Conservation (phyloP, 129 eudicot species). For the Erigeron canadensis region DNA sequence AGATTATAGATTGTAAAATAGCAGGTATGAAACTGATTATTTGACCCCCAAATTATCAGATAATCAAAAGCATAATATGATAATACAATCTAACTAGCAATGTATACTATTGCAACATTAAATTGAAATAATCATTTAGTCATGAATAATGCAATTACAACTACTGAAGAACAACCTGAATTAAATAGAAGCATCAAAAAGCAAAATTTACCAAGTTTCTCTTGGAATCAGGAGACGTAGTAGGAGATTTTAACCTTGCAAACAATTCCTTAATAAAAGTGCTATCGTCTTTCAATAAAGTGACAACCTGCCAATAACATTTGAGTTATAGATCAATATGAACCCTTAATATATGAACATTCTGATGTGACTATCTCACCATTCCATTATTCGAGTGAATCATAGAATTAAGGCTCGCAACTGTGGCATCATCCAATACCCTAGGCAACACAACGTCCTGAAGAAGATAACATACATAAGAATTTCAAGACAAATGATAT, state of each 20-base stretch:
- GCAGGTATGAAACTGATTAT: not conserved
- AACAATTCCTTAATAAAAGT: constrained; percentile 77
- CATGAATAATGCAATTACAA: constrained; percentile 10
- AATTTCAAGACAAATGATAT: not conserved
- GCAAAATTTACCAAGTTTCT: constrained; percentile 55
- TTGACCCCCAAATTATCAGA: not conserved
- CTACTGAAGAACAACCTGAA: constrained; percentile 13
- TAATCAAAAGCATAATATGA: not conserved
- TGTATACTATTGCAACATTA: not conserved
- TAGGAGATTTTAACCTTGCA: constrained; percentile 67
- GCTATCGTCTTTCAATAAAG: constrained; percentile 79
- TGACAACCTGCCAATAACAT: constrained; percentile 60
- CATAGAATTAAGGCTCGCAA: constrained; percentile 76
- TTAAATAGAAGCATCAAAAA: constrained; percentile 5
- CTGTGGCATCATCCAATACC: constrained; percentile 71
- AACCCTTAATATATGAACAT: not conserved
- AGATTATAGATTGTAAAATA: not conserved
- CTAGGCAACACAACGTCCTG: constrained; percentile 82
- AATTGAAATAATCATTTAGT: not conserved
- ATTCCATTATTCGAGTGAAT: constrained; percentile 84
- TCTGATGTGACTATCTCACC: constrained; percentile 41
- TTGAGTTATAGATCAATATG: constrained; percentile 7
- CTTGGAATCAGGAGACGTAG: constrained; percentile 62
- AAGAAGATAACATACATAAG: constrained; percentile 22
- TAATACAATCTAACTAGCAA: constrained; percentile 7